Evolutionary conservation across 176 grass and related monocot genomes (phyloP).

Genomic region (Eremochloa ophiuroides): DNA sequence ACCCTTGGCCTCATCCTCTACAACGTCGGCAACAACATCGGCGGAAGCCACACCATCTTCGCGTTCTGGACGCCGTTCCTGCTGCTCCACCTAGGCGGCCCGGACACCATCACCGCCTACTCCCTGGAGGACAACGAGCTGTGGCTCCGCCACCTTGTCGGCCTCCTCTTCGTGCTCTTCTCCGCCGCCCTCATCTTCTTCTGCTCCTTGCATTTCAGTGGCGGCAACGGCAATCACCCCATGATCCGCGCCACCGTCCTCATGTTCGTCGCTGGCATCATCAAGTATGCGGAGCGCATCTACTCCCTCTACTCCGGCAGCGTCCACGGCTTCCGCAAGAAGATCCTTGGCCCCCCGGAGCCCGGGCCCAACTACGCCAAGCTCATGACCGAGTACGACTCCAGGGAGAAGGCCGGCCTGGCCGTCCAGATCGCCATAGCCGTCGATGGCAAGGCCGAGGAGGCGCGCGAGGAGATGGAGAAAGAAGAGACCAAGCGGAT

Average conservation of each 20-base stretch:
- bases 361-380: constrained; percentile 34
- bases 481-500: accelerated
- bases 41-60: constrained; percentile 33
- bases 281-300: constrained; percentile 59
- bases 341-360: background rate
- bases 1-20: too few relatives aligned
- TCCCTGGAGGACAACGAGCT: constrained; percentile 59
- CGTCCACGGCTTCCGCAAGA: constrained; percentile 1
- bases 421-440: background rate
- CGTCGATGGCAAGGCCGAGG: background rate
- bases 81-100: constrained; percentile 69
- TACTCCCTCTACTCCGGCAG: constrained; percentile 47
- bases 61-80: constrained; percentile 71
- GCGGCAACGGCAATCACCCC: constrained; percentile 27
- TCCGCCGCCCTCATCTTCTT: constrained; percentile 35
- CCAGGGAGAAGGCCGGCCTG: constrained; percentile 21
- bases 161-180: constrained; percentile 49
- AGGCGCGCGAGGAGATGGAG: background rate
- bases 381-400: constrained; percentile 34
- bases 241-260: constrained; percentile 26
- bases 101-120: constrained; percentile 62
- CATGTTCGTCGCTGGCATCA: constrained; percentile 37
- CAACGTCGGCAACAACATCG: background rate
- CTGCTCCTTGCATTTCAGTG: constrained; percentile 23
- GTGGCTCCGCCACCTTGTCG: constrained; percentile 46